Conservation (phyloP, 192 early-diverging fungal species). For the Podochytrium sp. region DNA sequence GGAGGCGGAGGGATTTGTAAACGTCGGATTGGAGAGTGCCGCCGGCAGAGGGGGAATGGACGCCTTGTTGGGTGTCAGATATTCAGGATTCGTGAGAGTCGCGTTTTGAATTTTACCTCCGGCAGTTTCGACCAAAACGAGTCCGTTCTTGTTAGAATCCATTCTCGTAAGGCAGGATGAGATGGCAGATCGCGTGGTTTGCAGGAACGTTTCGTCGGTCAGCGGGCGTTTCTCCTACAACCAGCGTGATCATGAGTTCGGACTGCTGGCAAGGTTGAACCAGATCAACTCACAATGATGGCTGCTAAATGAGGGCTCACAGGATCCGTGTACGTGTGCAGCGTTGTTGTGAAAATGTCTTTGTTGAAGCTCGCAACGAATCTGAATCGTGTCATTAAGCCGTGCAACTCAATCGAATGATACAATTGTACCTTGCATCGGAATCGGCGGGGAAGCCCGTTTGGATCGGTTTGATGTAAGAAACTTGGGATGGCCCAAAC, state of each 20-base stretch:
- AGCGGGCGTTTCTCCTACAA: slow-evolving; percentile 37
- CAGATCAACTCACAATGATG: slow-evolving; percentile 2
- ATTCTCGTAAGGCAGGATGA: neutral
- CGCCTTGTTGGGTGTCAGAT: too few relatives aligned
- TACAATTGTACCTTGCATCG: slow-evolving; percentile 60
- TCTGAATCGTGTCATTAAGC: neutral
- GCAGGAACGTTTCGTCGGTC: slow-evolving; percentile 36
- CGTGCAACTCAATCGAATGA: neutral
- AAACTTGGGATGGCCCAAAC: slow-evolving; percentile 32
- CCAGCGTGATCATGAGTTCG: neutral
- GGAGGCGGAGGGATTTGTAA: slow-evolving; percentile 58
- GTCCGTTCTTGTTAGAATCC: neutral
- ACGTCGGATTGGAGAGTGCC: slow-evolving; percentile 72
- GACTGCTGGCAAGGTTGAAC: neutral
- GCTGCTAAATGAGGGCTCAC: slow-evolving; percentile 78
- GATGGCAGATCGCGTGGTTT: slow-evolving; percentile 16
- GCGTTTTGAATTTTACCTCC: too few relatives aligned
- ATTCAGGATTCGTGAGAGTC: too few relatives aligned
- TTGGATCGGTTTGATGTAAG: slow-evolving; percentile 83
- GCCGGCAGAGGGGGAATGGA: slow-evolving; percentile 74
- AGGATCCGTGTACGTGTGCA: slow-evolving; percentile 74
- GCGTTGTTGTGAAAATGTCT: slow-evolving; percentile 44
- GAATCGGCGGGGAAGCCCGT: slow-evolving; percentile 80
- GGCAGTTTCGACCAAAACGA: slow-evolving; percentile 74
- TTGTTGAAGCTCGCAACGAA: slow-evolving; percentile 57